A percentile compares a stretch with the other conserved stretches of the same genome.
Conservation (phyloP, 2,329 filamentous ascomycete genomes). For the Emergomyces orientalis region DNA sequence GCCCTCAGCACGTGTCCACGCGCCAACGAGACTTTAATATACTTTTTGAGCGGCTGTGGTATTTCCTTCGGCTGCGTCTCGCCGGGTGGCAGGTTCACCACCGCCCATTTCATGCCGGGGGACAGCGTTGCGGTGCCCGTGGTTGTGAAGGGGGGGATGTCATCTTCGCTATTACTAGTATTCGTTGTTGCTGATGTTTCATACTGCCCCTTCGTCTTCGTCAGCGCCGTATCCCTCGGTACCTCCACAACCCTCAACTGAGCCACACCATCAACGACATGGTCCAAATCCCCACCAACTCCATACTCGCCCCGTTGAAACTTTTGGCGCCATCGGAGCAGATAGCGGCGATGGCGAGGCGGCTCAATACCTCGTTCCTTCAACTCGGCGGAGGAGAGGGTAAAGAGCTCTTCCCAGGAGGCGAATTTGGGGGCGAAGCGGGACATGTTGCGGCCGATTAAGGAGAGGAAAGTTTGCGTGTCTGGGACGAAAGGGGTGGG, state of each 20-base stretch:
- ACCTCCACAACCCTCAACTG: conserved; percentile 52
- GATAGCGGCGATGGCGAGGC: conserved; percentile 68
- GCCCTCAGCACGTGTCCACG: conserved; percentile 63
- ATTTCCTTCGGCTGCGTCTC: conserved; percentile 46
- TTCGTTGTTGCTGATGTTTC: neutral
- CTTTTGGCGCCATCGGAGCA: conserved; percentile 78
- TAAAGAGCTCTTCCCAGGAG: conserved; percentile 85
- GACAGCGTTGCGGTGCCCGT: conserved; percentile 39
- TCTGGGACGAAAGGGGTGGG: conserved; percentile 83
- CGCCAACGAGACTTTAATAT: conserved; percentile 58
- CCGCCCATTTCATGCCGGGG: conserved; percentile 47
- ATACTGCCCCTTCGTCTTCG: conserved; percentile 20
- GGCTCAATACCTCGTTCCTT: conserved; percentile 80
- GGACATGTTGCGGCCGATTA: conserved; percentile 80
- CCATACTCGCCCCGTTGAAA: conserved; percentile 71
- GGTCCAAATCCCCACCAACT: conserved; percentile 68
- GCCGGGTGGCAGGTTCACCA: conserved; percentile 51
- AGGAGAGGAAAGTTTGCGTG: conserved; percentile 71
- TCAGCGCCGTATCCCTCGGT: conserved; percentile 24
- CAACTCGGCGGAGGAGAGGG: conserved; percentile 65
- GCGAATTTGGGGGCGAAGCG: conserved; percentile 79
- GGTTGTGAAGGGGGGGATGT: conserved; percentile 11
- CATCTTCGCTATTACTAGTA: neutral
- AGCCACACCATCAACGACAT: conserved; percentile 56
- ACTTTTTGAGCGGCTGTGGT: conserved; percentile 42